Evolutionary conservation across 257 asterid species (phyloP).

Genomic region (Plantago major): DNA sequence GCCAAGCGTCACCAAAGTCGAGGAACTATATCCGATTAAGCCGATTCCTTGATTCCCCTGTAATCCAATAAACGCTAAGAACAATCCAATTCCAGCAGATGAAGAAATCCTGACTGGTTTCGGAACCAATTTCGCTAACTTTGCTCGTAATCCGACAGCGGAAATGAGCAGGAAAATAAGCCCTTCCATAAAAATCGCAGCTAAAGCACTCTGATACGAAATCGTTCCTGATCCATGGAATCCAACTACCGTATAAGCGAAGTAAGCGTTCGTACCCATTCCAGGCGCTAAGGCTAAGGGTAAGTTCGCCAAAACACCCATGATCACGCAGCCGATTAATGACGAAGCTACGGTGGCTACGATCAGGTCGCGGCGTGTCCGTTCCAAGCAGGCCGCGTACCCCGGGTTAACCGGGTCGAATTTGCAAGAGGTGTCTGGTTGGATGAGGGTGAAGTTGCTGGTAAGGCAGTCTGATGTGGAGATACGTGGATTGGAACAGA

Average conservation of each 20-base stretch:
- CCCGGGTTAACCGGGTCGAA: slow-evolving; percentile 89
- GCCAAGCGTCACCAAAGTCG: slow-evolving; percentile 77
- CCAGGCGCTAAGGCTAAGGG: slow-evolving; percentile 90
- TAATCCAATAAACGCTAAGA: slow-evolving; percentile 78
- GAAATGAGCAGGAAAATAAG: slow-evolving; percentile 59
- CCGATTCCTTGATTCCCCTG: slow-evolving; percentile 85
- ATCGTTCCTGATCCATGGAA: slow-evolving; percentile 88
- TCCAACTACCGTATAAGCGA: slow-evolving; percentile 90
- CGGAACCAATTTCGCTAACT: slow-evolving; percentile 75
- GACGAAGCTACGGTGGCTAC: slow-evolving; percentile 88
- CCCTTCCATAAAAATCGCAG: slow-evolving; percentile 87
- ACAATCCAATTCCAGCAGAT: slow-evolving; percentile 89
- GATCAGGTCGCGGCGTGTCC: slow-evolving; percentile 58
- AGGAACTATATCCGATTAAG: slow-evolving; percentile 64
- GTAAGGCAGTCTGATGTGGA: slow-evolving; percentile 40
- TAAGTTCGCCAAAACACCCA: slow-evolving; percentile 76
- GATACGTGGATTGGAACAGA: slow-evolving; percentile 58
- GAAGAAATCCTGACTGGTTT: slow-evolving; percentile 81
- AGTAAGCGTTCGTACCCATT: slow-evolving; percentile 89
- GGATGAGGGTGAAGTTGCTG: slow-evolving; percentile 35
- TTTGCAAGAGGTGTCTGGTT: slow-evolving; percentile 66
- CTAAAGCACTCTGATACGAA: slow-evolving; percentile 68
- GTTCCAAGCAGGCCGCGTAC: slow-evolving; percentile 69
- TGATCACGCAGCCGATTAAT: slow-evolving; percentile 69
- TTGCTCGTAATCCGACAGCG: slow-evolving; percentile 68